phyloP scores from a whole-genome alignment of 768 basidiomycete species.

The Mycena epipterygia region DNA sequence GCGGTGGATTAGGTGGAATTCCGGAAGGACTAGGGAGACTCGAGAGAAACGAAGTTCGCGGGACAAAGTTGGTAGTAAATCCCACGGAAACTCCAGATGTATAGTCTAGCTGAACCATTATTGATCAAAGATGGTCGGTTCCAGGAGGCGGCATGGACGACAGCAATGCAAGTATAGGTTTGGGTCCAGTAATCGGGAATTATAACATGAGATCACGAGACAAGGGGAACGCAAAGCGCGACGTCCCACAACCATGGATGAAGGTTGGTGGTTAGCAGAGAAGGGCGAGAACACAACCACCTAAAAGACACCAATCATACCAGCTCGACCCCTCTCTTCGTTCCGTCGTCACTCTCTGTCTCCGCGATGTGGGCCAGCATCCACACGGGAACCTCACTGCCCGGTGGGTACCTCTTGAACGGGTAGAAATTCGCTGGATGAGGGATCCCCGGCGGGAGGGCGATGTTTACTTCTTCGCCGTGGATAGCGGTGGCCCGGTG shows the following conservation, averaged over 20 bases:
- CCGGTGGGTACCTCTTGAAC: neutral
- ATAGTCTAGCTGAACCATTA: too few species aligned
- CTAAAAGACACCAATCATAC: too few species aligned
- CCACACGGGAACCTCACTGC: neutral
- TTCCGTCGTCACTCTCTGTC: neutral
- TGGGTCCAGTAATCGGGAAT: too few species aligned
- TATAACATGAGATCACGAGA: too few species aligned
- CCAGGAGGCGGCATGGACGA: too few species aligned
- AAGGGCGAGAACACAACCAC: too few species aligned
- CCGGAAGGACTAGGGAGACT: neutral
- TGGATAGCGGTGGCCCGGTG: neutral
- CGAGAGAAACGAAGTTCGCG: neutral
- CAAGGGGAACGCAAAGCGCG: too few species aligned
- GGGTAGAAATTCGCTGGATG: conserved; percentile 2
- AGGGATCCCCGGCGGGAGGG: neutral
- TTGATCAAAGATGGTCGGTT: too few species aligned
- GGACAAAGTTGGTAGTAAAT: neutral
- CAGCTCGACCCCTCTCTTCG: too few species aligned
- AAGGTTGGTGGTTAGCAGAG: too few species aligned
- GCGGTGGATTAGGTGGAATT: neutral
- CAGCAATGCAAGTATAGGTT: too few species aligned
- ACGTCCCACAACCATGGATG: too few species aligned
- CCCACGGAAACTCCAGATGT: neutral
- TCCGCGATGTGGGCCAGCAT: conserved; percentile 1
- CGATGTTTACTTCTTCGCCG: neutral